These are phyloP conservation scores for Blastocystis sp. DNA, from an alignment of 352 stramenopile species.

Conservation along the genomic window DNA sequence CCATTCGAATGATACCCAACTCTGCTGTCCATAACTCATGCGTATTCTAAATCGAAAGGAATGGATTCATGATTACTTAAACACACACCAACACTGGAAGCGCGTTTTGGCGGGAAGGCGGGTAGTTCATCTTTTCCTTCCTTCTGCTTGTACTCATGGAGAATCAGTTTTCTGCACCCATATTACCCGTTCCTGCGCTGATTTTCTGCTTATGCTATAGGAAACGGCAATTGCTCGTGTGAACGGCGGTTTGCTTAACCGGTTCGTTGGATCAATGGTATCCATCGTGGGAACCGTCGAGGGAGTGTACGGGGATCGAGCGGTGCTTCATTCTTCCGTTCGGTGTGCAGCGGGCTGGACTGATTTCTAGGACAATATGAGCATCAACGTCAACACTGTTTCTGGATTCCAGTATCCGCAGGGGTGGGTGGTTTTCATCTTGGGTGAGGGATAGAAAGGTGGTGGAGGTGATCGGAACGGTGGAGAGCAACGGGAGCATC, in stretches of 20 bases:
- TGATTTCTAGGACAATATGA: background rate
- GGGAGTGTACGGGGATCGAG: background rate
- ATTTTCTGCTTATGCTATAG: background rate
- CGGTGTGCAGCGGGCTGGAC: no score
- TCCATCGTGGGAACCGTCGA: constrained; percentile 25
- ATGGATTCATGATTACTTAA: no score
- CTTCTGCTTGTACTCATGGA: background rate
- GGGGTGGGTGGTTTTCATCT: background rate
- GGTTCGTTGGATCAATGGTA: constrained; percentile 4
- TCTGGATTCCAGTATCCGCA: constrained; percentile 4
- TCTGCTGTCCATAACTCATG: no score
- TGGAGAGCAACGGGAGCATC: constrained; percentile 11
- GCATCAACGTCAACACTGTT: background rate
- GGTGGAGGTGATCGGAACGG: constrained; percentile 26
- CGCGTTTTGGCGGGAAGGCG: background rate
- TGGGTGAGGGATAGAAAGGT: background rate
- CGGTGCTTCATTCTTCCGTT: constrained; percentile 15
- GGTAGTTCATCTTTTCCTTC: background rate
- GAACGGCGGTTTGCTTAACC: background rate
- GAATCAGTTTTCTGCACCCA: background rate
- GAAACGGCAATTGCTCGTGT: constrained; percentile 20
- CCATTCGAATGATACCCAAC: no score
- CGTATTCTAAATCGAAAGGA: no score
- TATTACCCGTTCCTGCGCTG: background rate
- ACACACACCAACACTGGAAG: background rate